Percentiles rank a stretch among this genome's conserved stretches.
These are phyloP conservation scores for Debaryomyces maramus DNA, from an alignment of 805 yeast species.

Conservation along the genomic window DNA sequence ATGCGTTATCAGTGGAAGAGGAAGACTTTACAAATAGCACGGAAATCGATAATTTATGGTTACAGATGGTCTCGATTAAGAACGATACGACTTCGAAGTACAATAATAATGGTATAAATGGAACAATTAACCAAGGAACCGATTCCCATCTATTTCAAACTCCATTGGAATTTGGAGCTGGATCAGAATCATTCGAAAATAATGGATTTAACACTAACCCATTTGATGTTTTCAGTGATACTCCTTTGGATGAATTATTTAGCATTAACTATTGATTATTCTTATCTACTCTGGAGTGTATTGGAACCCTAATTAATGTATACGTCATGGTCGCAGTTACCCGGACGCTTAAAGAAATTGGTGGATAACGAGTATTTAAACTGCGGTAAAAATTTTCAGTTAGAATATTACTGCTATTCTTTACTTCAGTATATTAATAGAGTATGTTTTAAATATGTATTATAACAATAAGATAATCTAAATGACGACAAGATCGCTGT, in stretches of 20 bases:
- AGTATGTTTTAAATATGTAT: not conserved
- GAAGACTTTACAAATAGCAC: slow-evolving; percentile 21
- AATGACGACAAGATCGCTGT: slow-evolving; percentile 50
- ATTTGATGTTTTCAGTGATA: not conserved
- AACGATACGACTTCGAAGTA: slow-evolving; percentile 1
- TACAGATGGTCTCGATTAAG: slow-evolving; percentile 27
- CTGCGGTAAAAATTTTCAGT: too few relatives aligned
- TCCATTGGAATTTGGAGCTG: not conserved
- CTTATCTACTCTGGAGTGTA: not conserved
- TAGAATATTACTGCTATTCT: too few relatives aligned
- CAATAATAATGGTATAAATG: not conserved
- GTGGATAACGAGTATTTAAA: too few relatives aligned
- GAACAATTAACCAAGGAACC: not conserved
- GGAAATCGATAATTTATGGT: slow-evolving; percentile 40
- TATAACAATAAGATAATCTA: slow-evolving; percentile 5
- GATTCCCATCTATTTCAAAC: not conserved
- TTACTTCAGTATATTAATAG: not conserved
- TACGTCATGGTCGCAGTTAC: not conserved
- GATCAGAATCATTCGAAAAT: not conserved
- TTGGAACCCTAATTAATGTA: not conserved
- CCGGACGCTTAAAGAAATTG: too few relatives aligned
- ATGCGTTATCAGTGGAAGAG: slow-evolving; percentile 11
- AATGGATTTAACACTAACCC: not conserved
- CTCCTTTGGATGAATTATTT: not conserved
- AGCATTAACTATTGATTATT: not conserved